Base-by-base conservation (phyloP, 495 filamentous ascomycete species). In the Tuber borchii region DNA sequence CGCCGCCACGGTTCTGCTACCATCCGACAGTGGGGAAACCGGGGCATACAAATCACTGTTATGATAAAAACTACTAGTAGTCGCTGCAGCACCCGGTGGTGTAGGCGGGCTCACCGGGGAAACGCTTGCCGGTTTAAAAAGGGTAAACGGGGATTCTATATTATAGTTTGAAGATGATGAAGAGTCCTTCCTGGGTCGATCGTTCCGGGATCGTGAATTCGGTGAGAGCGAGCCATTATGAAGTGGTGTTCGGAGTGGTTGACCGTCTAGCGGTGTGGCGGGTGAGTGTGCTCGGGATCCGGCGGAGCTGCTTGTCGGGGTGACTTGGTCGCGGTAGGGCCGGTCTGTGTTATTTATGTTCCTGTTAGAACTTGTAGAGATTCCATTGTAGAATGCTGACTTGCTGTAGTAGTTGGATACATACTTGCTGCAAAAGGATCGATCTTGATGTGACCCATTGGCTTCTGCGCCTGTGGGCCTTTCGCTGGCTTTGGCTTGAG, bases 141-240 rank as follows among this genome's bases (percentile, higher is more conserved):
- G 86, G 14, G 91, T 89, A 76, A 92, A 91, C 0, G 89, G 86
- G 70, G 84, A 87, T 74, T 92, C 90, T 71, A 89, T 81, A 75
- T 89, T 88, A 42, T 85, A 83, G 48, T 45, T 77, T 61, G 69
- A 70, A 70, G 73, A 76, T 37, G 71, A 51, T 14, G 61, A 75
- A 20, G 76, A 73, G 39, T 44, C 70, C n/a, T 70, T 73, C 34
- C 77, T 61, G 40, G 26, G 56, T 26, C 19, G 56, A 34, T 65
- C 12, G 1, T 26, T 43, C 26, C 61, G 73, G 37, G 20, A 46
- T 20, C 79, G 78, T n/a, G 73, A 46, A 34, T 79, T 48, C 17
- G 77, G 77, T 20, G 73, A 79, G 5, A 79, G 81, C 76, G 44
- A 83, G 80, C 74, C 84, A 81, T 39, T 65, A 51, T 74, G 71